Percentiles rank a stretch among this genome's conserved stretches.
Conservation (phyloP, 495 filamentous ascomycete species). For the Parathielavia appendiculata region DNA sequence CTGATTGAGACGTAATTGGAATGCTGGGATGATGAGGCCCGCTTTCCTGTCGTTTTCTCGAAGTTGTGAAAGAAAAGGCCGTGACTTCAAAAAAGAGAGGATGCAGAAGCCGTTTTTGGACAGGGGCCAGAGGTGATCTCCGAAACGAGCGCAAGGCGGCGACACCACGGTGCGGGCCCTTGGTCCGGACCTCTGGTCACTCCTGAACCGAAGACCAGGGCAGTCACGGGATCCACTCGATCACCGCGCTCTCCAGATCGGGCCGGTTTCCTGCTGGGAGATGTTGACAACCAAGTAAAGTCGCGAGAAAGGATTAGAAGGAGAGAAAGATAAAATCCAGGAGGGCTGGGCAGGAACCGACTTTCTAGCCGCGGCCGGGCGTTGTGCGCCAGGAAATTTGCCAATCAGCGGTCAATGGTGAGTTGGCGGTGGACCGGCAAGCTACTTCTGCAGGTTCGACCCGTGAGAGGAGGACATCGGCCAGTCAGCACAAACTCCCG, state of each 20-base stretch:
- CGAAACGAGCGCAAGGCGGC: conserved; percentile 18
- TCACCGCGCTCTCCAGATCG: not conserved
- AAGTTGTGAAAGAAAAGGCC: not conserved
- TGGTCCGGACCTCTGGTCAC: conserved; percentile 14
- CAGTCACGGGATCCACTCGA: conserved; percentile 6
- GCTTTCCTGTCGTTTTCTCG: conserved; percentile 3
- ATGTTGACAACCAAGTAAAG: not conserved
- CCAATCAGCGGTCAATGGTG: conserved; percentile 19
- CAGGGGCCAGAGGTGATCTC: conserved; percentile 20
- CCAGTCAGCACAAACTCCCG: conserved; percentile 7
- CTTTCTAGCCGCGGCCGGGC: conserved; percentile 10
- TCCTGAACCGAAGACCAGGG: conserved; percentile 13
- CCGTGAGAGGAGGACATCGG: not conserved
- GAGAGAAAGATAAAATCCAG: not conserved
- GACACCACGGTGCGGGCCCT: conserved; percentile 10
- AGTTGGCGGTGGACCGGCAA: conserved; percentile 31
- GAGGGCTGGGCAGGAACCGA: conserved; percentile 11
- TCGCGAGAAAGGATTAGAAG: not conserved
- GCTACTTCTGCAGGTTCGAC: conserved; percentile 12
- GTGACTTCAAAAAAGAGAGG: not conserved
- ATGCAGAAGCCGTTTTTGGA: conserved; percentile 11
- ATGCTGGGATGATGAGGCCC: conserved; percentile 4
- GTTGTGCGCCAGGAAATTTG: conserved; percentile 9
- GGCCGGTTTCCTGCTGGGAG: conserved; percentile 5
- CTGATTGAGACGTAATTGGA: conserved; percentile 9